Conservation (phyloP, 108 stramenopile genomes). For the Cylindrotheca closterium region DNA sequence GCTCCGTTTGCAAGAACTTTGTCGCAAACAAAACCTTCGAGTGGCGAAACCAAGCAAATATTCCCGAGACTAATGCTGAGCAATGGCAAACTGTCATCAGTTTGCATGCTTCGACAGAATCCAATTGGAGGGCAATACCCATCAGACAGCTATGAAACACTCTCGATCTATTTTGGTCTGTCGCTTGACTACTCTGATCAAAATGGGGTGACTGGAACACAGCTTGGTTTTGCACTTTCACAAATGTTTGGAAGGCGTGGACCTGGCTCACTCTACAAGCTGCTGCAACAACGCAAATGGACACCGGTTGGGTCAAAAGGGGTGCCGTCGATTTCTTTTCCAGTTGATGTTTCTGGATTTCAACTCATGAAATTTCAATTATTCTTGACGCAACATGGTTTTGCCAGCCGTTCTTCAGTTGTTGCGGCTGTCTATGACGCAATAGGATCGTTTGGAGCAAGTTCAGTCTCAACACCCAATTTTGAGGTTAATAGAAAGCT, state of each 20-base stretch:
- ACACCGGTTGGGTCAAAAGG: conserved; percentile 50
- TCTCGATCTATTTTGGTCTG: conserved; percentile 69
- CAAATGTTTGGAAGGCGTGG: conserved; percentile 72
- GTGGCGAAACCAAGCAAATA: not conserved
- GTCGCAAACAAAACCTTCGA: conserved; percentile 27
- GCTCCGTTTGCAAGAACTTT: conserved; percentile 54
- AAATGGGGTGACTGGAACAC: conserved; percentile 46
- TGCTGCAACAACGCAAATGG: conserved; percentile 64
- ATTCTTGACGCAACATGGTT: conserved; percentile 61
- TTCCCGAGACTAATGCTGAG: conserved; percentile 37
- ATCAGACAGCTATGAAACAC: conserved; percentile 49
- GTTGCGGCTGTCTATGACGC: conserved; percentile 66
- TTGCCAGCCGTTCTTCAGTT: conserved; percentile 67
- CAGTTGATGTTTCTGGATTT: conserved; percentile 73
- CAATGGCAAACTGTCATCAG: conserved; percentile 6
- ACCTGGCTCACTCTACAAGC: conserved; percentile 65
- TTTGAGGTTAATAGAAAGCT: conserved; percentile 43
- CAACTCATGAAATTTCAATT: conserved; percentile 72
- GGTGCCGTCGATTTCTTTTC: conserved; percentile 67
- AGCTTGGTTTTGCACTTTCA: conserved; percentile 67
- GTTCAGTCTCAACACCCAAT: conserved; percentile 7
- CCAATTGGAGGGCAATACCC: conserved; percentile 3
- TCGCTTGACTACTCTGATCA: conserved; percentile 42
- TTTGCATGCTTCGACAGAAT: conserved; percentile 48
- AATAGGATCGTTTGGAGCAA: conserved; percentile 33